Conservation (phyloP, 176 grass and related monocot genomes). For the Musa acuminata region DNA sequence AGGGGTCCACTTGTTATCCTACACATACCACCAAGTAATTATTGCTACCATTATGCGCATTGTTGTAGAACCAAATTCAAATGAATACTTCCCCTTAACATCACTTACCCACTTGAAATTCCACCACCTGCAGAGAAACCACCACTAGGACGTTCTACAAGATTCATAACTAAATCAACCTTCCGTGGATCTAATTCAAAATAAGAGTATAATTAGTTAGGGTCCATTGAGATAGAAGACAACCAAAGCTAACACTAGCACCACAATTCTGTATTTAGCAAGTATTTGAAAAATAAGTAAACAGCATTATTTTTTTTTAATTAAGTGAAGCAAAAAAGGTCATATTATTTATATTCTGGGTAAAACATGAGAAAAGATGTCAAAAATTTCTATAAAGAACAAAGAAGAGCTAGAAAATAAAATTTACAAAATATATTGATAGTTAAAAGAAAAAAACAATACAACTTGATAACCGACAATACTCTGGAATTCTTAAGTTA, state of each 20-base stretch:
- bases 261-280: neutral
- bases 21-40: constrained; percentile 20
- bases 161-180: constrained; percentile 98
- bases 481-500: too few relatives aligned
- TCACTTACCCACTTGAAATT: constrained; percentile 92
- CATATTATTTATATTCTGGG: neutral
- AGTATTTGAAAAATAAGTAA: neutral
- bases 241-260: neutral
- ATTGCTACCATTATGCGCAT: constrained; percentile 5
- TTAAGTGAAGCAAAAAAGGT: neutral
- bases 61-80: neutral
- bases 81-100: neutral
- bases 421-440: neutral
- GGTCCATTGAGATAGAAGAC: neutral
- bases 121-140: constrained; percentile 99
- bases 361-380: neutral
- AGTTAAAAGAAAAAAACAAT: neutral
- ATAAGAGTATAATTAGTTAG: neutral
- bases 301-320: too few relatives aligned
- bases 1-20: constrained; percentile 99
- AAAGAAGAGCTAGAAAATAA: neutral
- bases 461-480: neutral
- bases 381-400: neutral
- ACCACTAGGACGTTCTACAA: constrained; percentile 89
- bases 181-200: constrained; percentile 60